These are phyloP conservation scores for Coemansia sp. DNA, from an alignment of 192 early-diverging fungal species.

Conservation along the genomic window DNA sequence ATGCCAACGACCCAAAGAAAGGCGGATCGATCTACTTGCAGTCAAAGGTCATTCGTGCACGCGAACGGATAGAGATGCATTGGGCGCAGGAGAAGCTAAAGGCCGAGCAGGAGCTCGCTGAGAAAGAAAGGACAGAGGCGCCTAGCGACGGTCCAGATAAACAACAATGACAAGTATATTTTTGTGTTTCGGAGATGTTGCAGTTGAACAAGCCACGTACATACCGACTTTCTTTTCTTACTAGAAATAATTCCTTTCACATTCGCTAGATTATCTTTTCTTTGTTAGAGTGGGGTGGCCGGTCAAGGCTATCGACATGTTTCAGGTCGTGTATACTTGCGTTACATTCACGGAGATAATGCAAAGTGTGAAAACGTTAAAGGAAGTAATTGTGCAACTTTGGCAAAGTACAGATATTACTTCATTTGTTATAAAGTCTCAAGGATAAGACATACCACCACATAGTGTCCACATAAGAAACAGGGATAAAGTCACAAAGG, in stretches of 20 bases:
- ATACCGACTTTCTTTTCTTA: too few species aligned
- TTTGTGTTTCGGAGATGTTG: too few species aligned
- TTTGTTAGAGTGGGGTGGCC: neutral
- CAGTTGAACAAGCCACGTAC: neutral
- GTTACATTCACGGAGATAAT: neutral
- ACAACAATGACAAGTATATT: neutral
- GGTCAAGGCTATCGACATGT: neutral
- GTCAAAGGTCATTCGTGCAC: constrained; percentile 90
- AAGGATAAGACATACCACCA: constrained; percentile 1
- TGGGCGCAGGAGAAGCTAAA: constrained; percentile 60
- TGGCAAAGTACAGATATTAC: neutral
- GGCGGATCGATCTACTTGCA: constrained; percentile 96
- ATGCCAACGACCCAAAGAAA: constrained; percentile 78
- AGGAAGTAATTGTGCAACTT: neutral
- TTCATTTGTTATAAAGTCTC: neutral
- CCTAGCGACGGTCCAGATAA: neutral
- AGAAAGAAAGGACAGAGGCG: neutral
- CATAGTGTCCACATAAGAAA: neutral
- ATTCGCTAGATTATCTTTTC: neutral
- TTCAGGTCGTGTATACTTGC: neutral
- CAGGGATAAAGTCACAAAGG: neutral
- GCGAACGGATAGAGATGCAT: constrained; percentile 93
- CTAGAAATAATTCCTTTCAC: too few species aligned
- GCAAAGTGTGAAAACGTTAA: neutral
- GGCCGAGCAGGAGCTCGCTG: constrained; percentile 28